Conservation (phyloP, 2,329 filamentous ascomycete species). For the Microdochium bolleyi region DNA sequence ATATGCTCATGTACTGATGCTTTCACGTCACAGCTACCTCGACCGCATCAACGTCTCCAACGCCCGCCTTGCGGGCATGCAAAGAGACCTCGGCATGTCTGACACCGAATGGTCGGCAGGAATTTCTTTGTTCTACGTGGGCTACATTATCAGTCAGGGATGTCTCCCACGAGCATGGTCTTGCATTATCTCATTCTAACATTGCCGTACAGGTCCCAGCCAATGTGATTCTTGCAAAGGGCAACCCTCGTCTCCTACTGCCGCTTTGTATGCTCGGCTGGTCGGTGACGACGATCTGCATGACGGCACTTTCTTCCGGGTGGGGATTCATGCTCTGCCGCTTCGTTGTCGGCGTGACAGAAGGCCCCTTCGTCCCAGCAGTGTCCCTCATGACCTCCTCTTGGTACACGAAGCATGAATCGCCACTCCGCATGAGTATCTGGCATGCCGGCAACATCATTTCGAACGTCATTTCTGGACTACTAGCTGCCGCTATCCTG, state of each 20-base stretch:
- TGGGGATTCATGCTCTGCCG: constrained; percentile 21
- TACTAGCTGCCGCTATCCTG: constrained; percentile 33
- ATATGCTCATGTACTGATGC: too few relatives aligned
- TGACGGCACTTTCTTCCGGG: constrained; percentile 26
- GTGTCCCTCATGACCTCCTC: constrained; percentile 35
- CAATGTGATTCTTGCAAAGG: constrained; percentile 34
- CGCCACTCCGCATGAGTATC: constrained; percentile 32
- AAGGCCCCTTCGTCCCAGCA: constrained; percentile 35
- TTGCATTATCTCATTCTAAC: too few relatives aligned
- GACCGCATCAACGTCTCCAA: constrained; percentile 43
- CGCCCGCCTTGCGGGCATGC: constrained; percentile 27
- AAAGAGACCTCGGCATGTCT: constrained; percentile 23
- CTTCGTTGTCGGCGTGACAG: constrained; percentile 20
- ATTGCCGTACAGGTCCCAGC: constrained; percentile 29
- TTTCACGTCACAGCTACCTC: constrained; percentile 42
- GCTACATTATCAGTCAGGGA: constrained; percentile 27
- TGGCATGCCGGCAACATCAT: constrained; percentile 37
- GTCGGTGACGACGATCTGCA: constrained; percentile 32
- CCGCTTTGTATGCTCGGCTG: constrained; percentile 31
- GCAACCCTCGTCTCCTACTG: constrained; percentile 23
- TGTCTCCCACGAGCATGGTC: too few relatives aligned
- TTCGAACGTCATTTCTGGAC: constrained; percentile 32
- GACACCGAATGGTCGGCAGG: constrained; percentile 27
- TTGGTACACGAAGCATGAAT: constrained; percentile 37
- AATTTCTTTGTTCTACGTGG: constrained; percentile 35